These are phyloP conservation scores for Cordyceps pruinosa DNA, from an alignment of 2,329 filamentous ascomycete species.

Conservation along the genomic window DNA sequence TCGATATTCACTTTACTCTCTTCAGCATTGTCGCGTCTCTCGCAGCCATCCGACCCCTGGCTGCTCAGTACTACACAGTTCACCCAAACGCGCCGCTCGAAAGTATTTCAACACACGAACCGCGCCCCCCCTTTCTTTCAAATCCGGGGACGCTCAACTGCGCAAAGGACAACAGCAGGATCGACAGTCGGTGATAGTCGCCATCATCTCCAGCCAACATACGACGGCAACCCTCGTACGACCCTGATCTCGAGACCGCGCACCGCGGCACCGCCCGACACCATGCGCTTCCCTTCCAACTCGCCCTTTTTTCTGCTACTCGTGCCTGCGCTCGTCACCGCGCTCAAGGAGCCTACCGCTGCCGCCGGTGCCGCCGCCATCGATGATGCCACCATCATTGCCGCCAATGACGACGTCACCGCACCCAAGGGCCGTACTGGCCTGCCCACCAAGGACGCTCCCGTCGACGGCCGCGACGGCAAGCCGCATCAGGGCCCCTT, in stretches of 20 bases:
- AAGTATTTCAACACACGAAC: neutral
- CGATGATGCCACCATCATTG: neutral
- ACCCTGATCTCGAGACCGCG: neutral
- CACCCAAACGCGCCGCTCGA: neutral
- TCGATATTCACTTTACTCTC: neutral
- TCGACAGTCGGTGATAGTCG: neutral
- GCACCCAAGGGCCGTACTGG: conserved; percentile 28
- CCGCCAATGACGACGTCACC: conserved; percentile 21
- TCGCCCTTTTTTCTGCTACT: conserved; percentile 49
- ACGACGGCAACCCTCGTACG: neutral
- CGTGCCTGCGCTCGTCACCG: conserved; percentile 41
- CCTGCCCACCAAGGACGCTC: conserved; percentile 63
- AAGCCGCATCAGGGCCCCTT: conserved; percentile 86
- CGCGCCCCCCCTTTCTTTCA: neutral
- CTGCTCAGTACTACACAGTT: neutral
- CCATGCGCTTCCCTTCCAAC: conserved; percentile 48
- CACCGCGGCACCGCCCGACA: conserved; percentile 15
- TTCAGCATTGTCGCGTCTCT: neutral
- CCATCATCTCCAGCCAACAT: neutral
- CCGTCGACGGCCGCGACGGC: conserved; percentile 87
- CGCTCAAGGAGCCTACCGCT: conserved; percentile 23
- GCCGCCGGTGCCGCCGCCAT: neutral
- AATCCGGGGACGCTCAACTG: neutral
- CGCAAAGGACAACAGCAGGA: neutral
- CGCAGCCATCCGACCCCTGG: neutral